A percentile compares a stretch with the other conserved stretches of the same genome.
Evolutionary conservation across 2,329 filamentous ascomycete genomes (phyloP).

Genomic region (Plectosphaerella cucumerina): DNA sequence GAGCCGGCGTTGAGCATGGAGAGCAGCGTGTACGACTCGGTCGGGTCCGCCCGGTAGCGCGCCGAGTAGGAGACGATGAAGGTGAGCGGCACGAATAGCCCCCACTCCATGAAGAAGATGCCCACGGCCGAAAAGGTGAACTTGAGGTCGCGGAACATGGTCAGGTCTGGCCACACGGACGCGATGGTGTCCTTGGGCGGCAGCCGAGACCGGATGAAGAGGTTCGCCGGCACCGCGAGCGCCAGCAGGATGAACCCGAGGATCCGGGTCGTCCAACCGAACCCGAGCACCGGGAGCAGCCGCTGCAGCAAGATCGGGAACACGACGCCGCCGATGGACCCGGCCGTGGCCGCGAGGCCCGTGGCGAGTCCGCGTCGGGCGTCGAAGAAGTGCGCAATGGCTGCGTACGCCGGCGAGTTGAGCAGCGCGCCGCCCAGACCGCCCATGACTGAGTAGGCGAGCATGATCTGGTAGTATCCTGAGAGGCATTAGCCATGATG

Average conservation of each 20-base stretch:
- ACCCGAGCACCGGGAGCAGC: slow-evolving; percentile 42
- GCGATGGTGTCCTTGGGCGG: slow-evolving; percentile 40
- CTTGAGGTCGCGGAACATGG: slow-evolving; percentile 54
- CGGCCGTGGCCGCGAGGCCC: slow-evolving; percentile 74
- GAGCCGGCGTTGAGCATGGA: slow-evolving; percentile 77
- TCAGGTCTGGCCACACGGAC: slow-evolving; percentile 52
- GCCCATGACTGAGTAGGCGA: slow-evolving; percentile 69
- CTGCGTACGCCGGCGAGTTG: slow-evolving; percentile 71
- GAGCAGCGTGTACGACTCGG: slow-evolving; percentile 70
- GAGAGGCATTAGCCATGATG: slow-evolving; percentile 5
- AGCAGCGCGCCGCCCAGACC: slow-evolving; percentile 71
- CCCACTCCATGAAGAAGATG: slow-evolving; percentile 68
- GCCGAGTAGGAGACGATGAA: slow-evolving; percentile 72
- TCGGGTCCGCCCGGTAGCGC: slow-evolving; percentile 51
- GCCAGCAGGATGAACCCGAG: slow-evolving; percentile 45
- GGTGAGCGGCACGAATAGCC: slow-evolving; percentile 68
- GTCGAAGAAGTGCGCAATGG: slow-evolving; percentile 76
- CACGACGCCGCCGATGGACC: slow-evolving; percentile 63
- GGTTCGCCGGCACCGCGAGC: slow-evolving; percentile 40
- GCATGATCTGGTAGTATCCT: slow-evolving; percentile 76
- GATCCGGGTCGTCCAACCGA: slow-evolving; percentile 45
- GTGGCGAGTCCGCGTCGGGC: slow-evolving; percentile 70
- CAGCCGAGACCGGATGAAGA: slow-evolving; percentile 50
- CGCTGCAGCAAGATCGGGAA: slow-evolving; percentile 48
- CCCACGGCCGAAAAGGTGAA: slow-evolving; percentile 59